Evolutionary conservation across 768 basidiomycete genomes (phyloP), one percentile per base, ranked within the genome.

Genomic region (Boletus barrowsii): DNA sequence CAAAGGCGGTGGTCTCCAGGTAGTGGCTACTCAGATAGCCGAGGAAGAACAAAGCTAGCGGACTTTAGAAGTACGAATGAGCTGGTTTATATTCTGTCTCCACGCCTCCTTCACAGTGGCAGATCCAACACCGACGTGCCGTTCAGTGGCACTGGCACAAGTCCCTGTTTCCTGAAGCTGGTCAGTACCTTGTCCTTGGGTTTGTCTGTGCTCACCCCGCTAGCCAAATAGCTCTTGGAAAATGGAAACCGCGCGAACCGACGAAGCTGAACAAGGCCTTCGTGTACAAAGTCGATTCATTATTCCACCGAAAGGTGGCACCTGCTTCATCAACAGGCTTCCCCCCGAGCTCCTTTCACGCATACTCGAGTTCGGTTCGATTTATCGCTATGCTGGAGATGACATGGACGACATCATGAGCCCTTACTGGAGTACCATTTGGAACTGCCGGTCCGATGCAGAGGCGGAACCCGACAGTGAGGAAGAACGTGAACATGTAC

Each of bases 381-480:
- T 71, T 36, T 70, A 71, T 32, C 74, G 71, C 9, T 6, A 10
- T 6, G 63, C 49, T 0, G 62, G 26, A 26, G 35, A 47, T 2
- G 24, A 32, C 11, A 24, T 9, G 15, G 4, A 13, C 33, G 22
- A 17, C 35, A 1, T 36, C 15, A 13, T 15, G 35, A 15, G 84
- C 65, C 69, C 61, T 22, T 81, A 77, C 51, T 87, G 85, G 85
- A 81, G 84, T 43, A 70, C 68, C 29, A 59, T 76, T 9, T 29
- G 29, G 9, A 29, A 36, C 13, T 13, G 35, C 35, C 15, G 4
- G 37, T n/a, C 29, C 29, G 29, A 29, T 8, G 9, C 29, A 29
- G 8, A 29, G 29, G 29, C 8, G 29, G 29, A 29, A 1, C 29
- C 29, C 29, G 29, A 29, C 29, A 29, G 29, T 9, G 29, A 29